Evolutionary conservation across 345 rosid species (phyloP).

Genomic region (Hibiscus tridactylites): DNA sequence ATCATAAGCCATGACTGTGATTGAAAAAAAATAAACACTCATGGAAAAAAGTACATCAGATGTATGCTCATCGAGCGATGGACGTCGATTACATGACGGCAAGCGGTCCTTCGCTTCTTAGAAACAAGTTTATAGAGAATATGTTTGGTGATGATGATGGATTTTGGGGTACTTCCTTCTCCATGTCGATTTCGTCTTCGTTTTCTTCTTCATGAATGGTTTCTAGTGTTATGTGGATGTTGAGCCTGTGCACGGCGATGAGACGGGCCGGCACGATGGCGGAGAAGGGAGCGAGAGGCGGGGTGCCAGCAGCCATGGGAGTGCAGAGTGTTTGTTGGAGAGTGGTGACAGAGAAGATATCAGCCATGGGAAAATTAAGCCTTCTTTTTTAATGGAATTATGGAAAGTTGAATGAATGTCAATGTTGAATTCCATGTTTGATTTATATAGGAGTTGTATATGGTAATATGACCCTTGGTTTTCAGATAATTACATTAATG

Average conservation of each 20-base stretch:
- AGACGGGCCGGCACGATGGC: slow-evolving; percentile 24
- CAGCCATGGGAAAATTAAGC: not conserved
- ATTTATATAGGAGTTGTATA: slow-evolving; percentile 1
- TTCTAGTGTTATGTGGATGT: slow-evolving; percentile 12
- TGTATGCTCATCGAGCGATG: not conserved
- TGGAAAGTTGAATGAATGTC: not conserved
- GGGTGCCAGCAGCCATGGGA: not conserved
- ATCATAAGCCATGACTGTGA: too few relatives aligned
- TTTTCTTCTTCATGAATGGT: slow-evolving; percentile 33
- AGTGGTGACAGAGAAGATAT: not conserved
- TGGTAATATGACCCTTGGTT: not conserved
- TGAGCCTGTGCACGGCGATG: slow-evolving; percentile 7
- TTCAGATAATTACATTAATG: not conserved
- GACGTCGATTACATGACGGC: not conserved
- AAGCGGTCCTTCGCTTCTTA: slow-evolving; percentile 5
- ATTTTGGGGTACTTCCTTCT: not conserved
- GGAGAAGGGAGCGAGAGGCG: slow-evolving; percentile 22
- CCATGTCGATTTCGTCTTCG: slow-evolving; percentile 12
- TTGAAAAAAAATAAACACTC: too few relatives aligned
- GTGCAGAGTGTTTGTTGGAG: not conserved
- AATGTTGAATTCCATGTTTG: not conserved
- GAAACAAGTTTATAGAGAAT: slow-evolving; percentile 13
- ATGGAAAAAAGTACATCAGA: not conserved
- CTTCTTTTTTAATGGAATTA: not conserved
- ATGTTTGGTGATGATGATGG: not conserved